phyloP scores from a whole-genome alignment of 129 eudicot species.

The Cynara cardunculus region DNA sequence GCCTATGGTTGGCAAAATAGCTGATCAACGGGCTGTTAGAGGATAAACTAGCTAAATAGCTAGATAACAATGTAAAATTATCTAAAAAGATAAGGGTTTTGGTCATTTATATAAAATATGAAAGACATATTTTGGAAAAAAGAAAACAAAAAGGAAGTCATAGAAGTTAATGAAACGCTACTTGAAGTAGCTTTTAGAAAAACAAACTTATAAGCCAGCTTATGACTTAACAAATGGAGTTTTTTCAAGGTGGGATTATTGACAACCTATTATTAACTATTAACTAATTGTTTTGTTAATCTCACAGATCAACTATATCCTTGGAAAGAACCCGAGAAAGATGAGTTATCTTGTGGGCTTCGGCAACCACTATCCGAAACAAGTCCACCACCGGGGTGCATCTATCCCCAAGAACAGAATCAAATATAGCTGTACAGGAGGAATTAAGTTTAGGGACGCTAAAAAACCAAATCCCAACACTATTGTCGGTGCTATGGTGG shows the following conservation, averaged over 20 bases:
- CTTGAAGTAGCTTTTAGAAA: neutral
- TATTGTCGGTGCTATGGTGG: conserved; percentile 83
- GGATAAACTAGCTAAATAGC: neutral
- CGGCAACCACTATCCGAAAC: conserved; percentile 70
- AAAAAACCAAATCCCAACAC: conserved; percentile 61
- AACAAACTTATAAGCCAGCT: neutral
- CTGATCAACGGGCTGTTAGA: neutral
- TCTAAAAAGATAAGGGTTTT: neutral
- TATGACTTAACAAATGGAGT: neutral
- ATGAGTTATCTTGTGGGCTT: conserved; percentile 91
- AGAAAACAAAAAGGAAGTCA: no score
- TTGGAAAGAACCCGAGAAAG: conserved; percentile 82
- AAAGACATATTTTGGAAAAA: no score
- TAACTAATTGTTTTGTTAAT: neutral
- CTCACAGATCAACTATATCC: conserved; percentile 72
- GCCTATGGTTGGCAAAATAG: neutral
- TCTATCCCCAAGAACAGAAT: conserved; percentile 72
- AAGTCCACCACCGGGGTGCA: conserved; percentile 91
- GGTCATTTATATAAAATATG: neutral
- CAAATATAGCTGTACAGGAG: conserved; percentile 75
- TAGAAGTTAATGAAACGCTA: neutral
- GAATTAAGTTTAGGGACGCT: conserved; percentile 65
- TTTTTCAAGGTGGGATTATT: neutral
- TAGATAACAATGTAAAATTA: neutral
- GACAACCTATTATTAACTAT: neutral